A percentile compares a stretch with the other conserved stretches of the same genome.
These are phyloP conservation scores for Sonneratia caseolaris DNA, from an alignment of 345 rosid genomes.

Conservation along the genomic window DNA sequence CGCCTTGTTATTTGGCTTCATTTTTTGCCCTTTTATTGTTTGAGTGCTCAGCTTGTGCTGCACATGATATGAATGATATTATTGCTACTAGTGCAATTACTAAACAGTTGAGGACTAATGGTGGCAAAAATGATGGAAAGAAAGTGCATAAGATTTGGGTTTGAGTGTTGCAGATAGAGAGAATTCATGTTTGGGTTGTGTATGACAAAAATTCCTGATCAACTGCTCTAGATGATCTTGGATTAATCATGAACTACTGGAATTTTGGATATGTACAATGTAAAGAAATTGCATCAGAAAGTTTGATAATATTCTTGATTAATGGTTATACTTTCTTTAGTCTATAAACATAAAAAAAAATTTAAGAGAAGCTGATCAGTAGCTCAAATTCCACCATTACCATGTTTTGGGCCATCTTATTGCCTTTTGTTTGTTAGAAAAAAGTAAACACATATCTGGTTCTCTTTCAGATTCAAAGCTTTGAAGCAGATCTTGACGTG, in stretches of 20 bases:
- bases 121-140: neutral
- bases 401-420: neutral
- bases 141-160: neutral
- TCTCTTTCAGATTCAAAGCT: constrained; percentile 65
- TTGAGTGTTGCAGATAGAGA: too few relatives aligned
- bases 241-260: too few relatives aligned
- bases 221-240: neutral
- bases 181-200: too few relatives aligned
- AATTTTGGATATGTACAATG: too few relatives aligned
- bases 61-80: neutral
- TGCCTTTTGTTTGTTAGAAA: neutral
- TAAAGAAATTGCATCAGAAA: too few relatives aligned
- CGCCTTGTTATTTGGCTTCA: neutral
- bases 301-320: neutral
- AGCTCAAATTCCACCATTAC: neutral
- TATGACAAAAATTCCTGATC: neutral
- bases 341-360: too few relatives aligned
- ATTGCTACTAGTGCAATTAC: neutral
- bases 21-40: neutral
- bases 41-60: neutral
- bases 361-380: neutral
- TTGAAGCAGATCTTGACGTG: constrained; percentile 75
- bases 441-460: neutral
- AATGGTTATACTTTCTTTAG: too few relatives aligned
- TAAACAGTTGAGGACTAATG: neutral